A percentile compares a stretch with the other conserved stretches of the same genome.
phyloP scores from a whole-genome alignment of 2,329 filamentous ascomycete species.

The Cladosporium sp. region DNA sequence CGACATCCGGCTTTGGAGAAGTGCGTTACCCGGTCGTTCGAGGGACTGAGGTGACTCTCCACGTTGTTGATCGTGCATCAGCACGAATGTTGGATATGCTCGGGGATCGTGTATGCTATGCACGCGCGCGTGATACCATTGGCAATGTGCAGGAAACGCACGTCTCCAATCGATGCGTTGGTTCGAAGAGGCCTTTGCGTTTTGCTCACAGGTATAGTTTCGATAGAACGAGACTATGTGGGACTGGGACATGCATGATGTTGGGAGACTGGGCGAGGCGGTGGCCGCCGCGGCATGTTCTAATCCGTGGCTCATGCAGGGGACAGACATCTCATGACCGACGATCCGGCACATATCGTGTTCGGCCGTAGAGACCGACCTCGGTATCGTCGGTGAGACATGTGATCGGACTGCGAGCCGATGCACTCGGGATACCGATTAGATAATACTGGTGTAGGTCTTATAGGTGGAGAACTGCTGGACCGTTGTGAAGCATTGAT shows the following conservation, averaged over 20 bases:
- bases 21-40: background rate
- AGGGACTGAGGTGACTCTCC: background rate
- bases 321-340: background rate
- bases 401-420: background rate
- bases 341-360: background rate
- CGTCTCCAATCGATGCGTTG: background rate
- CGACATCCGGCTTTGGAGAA: background rate
- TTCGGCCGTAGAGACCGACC: background rate
- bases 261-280: background rate
- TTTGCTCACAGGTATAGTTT: background rate
- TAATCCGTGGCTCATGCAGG: background rate
- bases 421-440: background rate
- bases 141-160: background rate
- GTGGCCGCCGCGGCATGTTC: background rate
- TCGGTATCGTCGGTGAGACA: background rate
- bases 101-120: background rate
- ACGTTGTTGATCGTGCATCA: background rate
- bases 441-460: background rate
- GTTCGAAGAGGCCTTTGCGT: background rate
- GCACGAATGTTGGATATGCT: background rate
- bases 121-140: background rate
- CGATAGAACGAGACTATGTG: background rate
- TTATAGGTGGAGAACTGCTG: background rate
- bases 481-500: background rate
- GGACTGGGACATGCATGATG: background rate